Percentiles rank a stretch among this genome's conserved stretches.
phyloP scores from a whole-genome alignment of 805 yeast species.

The Candida arabinofermentans region DNA sequence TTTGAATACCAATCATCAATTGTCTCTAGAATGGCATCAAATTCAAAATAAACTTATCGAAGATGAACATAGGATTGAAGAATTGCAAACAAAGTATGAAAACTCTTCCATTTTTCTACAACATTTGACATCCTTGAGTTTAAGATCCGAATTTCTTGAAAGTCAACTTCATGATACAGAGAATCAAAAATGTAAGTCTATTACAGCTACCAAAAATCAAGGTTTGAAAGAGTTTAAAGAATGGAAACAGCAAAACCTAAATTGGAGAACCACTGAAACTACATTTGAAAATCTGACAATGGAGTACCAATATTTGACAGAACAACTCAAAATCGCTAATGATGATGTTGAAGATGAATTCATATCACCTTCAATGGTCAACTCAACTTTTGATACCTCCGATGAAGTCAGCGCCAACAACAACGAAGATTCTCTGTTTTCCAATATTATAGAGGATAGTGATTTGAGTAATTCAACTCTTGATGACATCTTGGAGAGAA shows the following conservation, averaged over 20 bases:
- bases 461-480: slow-evolving; percentile 8
- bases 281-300: slow-evolving; percentile 40
- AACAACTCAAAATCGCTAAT: slow-evolving; percentile 22
- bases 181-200: slow-evolving; percentile 10
- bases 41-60: slow-evolving; percentile 16
- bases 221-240: slow-evolving; percentile 18
- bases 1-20: slow-evolving; percentile 12
- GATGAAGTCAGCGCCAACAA: slow-evolving; percentile 1
- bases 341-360: slow-evolving; percentile 3
- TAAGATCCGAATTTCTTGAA: slow-evolving; percentile 33
- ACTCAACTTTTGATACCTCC: not conserved
- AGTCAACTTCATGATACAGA: slow-evolving; percentile 30
- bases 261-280: slow-evolving; percentile 43
- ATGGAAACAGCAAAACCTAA: slow-evolving; percentile 33
- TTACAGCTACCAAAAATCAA: slow-evolving; percentile 18
- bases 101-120: slow-evolving; percentile 27
- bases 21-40: slow-evolving; percentile 14
- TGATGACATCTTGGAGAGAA: not conserved
- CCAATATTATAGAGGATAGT: slow-evolving; percentile 7
- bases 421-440: slow-evolving; percentile 11
- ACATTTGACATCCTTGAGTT: slow-evolving; percentile 28
- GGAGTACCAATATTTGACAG: slow-evolving; percentile 36
- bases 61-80: slow-evolving; percentile 20
- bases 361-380: not conserved
- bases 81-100: slow-evolving; percentile 21